These are phyloP conservation scores for Leishmania guyanensis DNA, from an alignment of 208 protist species.

Conservation along the genomic window DNA sequence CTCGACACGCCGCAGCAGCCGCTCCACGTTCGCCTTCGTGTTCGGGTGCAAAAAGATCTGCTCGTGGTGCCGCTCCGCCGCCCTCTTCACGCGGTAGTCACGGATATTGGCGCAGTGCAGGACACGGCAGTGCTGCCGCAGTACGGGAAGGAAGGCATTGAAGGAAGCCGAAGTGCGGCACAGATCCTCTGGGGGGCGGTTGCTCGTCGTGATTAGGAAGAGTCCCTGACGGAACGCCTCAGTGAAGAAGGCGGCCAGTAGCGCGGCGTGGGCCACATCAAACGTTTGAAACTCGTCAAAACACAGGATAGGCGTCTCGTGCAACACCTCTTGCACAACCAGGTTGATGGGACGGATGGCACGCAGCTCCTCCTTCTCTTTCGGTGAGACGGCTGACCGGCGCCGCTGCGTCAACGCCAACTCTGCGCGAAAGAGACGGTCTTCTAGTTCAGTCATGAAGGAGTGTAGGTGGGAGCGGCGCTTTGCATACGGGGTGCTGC, in stretches of 20 bases:
- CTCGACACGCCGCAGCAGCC: constrained; percentile 61
- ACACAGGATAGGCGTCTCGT: constrained; percentile 85
- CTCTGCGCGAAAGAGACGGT: constrained; percentile 64
- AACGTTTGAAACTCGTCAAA: constrained; percentile 94
- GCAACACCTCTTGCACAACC: constrained; percentile 70
- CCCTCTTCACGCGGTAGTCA: constrained; percentile 62
- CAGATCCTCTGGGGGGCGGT: constrained; percentile 81
- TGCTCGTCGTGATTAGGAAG: constrained; percentile 87
- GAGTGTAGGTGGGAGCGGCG: constrained; percentile 92
- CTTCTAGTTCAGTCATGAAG: constrained; percentile 91
- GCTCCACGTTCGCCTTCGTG: constrained; percentile 44
- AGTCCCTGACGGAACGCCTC: constrained; percentile 69
- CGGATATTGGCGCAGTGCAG: constrained; percentile 49
- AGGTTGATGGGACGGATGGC: constrained; percentile 62
- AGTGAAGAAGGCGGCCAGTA: constrained; percentile 83
- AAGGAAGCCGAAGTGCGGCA: constrained; percentile 69
- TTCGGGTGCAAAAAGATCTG: constrained; percentile 71
- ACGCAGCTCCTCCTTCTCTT: constrained; percentile 18
- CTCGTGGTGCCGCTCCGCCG: constrained; percentile 43
- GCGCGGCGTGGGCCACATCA: constrained; percentile 82
- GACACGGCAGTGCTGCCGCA: constrained; percentile 70
- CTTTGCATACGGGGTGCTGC: constrained; percentile 71
- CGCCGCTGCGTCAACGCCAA: constrained; percentile 23
- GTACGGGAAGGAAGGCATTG: constrained; percentile 56
- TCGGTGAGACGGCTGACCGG: constrained; percentile 13